Percentiles rank a stretch among this genome's conserved stretches.
Evolutionary conservation across 2,329 filamentous ascomycete genomes (phyloP).

Genomic region (Botrytis porri): DNA sequence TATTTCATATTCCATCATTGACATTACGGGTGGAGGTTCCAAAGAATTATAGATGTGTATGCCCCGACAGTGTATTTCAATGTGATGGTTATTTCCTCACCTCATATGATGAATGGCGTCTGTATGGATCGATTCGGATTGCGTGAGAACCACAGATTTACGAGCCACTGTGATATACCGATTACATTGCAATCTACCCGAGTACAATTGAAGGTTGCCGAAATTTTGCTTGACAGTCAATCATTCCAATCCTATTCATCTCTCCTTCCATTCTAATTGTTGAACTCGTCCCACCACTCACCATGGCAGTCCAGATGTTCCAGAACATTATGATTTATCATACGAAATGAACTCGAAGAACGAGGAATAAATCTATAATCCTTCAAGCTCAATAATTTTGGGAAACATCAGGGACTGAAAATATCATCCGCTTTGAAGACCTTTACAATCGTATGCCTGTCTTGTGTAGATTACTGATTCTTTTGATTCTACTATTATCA

Average conservation of each 20-base stretch:
- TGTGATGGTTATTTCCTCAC: neutral
- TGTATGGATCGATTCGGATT: neutral
- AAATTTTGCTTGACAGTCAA: neutral
- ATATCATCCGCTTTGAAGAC: neutral
- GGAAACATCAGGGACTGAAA: neutral
- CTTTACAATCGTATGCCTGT: neutral
- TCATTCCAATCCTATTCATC: neutral
- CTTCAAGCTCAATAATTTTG: neutral
- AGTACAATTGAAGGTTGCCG: neutral
- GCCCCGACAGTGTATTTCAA: neutral
- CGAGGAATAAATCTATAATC: neutral
- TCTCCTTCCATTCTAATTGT: neutral
- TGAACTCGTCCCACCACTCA: neutral
- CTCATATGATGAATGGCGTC: neutral
- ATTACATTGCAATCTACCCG: neutral
- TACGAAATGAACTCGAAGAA: neutral
- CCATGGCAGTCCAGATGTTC: neutral
- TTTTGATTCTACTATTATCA: neutral
- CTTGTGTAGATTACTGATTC: neutral
- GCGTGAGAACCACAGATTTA: no score
- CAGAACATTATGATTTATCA: neutral
- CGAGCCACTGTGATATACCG: neutral
- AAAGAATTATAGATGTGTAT: neutral
- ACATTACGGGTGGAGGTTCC: neutral
- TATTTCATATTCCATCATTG: neutral